Evolutionary conservation across 2,329 filamentous ascomycete species (phyloP).

Genomic region (Xylariaceae sp.): DNA sequence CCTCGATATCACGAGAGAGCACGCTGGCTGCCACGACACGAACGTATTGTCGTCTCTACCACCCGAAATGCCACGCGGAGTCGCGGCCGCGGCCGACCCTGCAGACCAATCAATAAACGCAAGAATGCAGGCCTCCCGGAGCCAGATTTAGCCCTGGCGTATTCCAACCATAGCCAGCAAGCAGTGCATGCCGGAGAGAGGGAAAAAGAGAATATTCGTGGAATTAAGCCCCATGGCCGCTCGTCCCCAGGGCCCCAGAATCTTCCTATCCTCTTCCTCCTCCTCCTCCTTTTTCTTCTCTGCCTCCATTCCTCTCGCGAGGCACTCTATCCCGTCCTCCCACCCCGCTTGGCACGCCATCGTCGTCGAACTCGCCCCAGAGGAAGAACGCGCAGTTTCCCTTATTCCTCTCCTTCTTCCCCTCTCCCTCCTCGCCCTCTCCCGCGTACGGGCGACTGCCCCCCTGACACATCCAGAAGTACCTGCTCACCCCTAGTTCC

Average conservation of each 20-base stretch:
- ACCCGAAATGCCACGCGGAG: too few relatives aligned
- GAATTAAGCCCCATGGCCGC: not conserved
- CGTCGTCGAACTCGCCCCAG: slow-evolving; percentile 81
- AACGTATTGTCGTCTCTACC: too few relatives aligned
- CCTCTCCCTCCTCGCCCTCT: too few relatives aligned
- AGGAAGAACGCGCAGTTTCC: slow-evolving; percentile 69
- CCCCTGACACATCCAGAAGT: slow-evolving; percentile 92
- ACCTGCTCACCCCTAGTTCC: too few relatives aligned
- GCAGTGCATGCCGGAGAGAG: not conserved
- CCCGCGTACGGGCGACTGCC: slow-evolving; percentile 62
- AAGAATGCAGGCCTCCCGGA: too few relatives aligned
- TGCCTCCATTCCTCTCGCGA: not conserved
- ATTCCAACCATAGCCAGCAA: too few relatives aligned
- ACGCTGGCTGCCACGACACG: too few relatives aligned
- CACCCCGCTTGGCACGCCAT: slow-evolving; percentile 69
- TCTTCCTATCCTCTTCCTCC: not conserved
- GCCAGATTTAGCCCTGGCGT: too few relatives aligned
- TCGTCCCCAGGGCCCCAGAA: not conserved
- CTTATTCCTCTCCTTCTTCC: too few relatives aligned
- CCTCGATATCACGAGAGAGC: too few relatives aligned
- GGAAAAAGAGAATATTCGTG: not conserved
- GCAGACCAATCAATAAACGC: too few relatives aligned
- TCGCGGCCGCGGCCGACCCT: too few relatives aligned
- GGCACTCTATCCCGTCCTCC: slow-evolving; percentile 18
- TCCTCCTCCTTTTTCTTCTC: not conserved